phyloP scores from a whole-genome alignment of 2,329 filamentous ascomycete genomes.

The Ophiostoma ips region DNA sequence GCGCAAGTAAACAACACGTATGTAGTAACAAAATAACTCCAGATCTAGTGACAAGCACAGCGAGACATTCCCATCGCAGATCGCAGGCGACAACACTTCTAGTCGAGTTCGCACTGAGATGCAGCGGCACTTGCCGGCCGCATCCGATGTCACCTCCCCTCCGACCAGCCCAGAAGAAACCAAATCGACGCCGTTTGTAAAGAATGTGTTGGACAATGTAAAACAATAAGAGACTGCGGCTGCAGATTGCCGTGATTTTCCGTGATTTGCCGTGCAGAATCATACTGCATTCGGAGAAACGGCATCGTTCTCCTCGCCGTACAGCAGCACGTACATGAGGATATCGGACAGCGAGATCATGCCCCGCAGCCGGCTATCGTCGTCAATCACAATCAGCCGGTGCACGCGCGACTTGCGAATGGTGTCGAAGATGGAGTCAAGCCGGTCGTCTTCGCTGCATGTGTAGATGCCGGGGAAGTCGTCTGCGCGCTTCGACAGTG shows the following conservation, averaged over 20 bases:
- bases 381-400: constrained; percentile 82
- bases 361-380: constrained; percentile 71
- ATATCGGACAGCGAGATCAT: constrained; percentile 93
- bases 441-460: constrained; percentile 76
- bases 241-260: no score
- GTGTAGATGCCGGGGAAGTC: constrained; percentile 97
- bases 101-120: neutral
- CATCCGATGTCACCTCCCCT: neutral
- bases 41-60: neutral
- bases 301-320: constrained; percentile 50
- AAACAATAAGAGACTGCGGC: no score
- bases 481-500: constrained; percentile 70
- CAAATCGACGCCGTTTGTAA: neutral
- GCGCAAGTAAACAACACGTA: neutral
- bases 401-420: constrained; percentile 92
- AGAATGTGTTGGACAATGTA: neutral
- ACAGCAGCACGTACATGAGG: constrained; percentile 79
- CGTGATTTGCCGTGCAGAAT: no score
- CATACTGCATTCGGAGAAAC: constrained; percentile 4
- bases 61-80: neutral
- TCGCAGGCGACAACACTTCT: neutral
- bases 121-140: neutral
- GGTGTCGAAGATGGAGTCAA: constrained; percentile 94
- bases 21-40: neutral
- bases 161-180: neutral